Percentiles rank a stretch among this genome's conserved stretches.
Evolutionary conservation across 768 basidiomycete species (phyloP).

Genomic region (Calocybe indica): DNA sequence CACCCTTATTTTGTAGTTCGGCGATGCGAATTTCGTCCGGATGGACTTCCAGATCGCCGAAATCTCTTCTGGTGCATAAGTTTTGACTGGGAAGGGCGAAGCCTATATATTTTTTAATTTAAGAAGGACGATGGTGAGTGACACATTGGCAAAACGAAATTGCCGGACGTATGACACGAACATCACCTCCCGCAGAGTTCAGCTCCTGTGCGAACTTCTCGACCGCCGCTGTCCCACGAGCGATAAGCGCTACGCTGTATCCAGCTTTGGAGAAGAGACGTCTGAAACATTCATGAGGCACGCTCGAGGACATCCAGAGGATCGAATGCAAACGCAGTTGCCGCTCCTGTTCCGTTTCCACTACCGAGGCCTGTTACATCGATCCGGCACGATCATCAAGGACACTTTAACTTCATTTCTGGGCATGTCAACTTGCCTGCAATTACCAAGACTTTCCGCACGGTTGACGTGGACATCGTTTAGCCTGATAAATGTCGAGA

Average conservation of each 20-base stretch:
- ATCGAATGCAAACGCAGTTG: slow-evolving; percentile 41
- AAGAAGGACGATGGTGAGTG: neutral
- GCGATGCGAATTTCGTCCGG: slow-evolving; percentile 38
- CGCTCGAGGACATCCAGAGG: neutral
- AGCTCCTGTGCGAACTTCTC: slow-evolving; percentile 49
- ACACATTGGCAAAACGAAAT: neutral
- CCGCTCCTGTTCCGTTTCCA: slow-evolving; percentile 49
- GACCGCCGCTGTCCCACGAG: slow-evolving; percentile 49
- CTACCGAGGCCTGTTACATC: slow-evolving; percentile 34
- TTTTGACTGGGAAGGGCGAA: slow-evolving; percentile 45
- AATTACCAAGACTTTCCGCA: slow-evolving; percentile 50
- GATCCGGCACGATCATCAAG: slow-evolving; percentile 3
- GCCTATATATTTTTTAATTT: slow-evolving; percentile 33
- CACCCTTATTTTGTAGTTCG: slow-evolving; percentile 46
- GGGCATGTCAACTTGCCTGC: slow-evolving; percentile 37
- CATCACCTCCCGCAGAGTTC: slow-evolving; percentile 52
- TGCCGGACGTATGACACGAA: slow-evolving; percentile 15
- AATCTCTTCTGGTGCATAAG: slow-evolving; percentile 47
- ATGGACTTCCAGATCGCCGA: slow-evolving; percentile 41
- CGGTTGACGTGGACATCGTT: slow-evolving; percentile 21
- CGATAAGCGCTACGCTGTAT: slow-evolving; percentile 62
- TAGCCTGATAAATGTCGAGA: too few species aligned
- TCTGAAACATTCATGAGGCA: slow-evolving; percentile 22
- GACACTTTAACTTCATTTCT: neutral
- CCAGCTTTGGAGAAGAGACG: slow-evolving; percentile 57